A percentile compares a stretch with the other conserved stretches of the same genome.
phyloP scores from a whole-genome alignment of 176 grass and related monocot species.

The Musa acuminata region DNA sequence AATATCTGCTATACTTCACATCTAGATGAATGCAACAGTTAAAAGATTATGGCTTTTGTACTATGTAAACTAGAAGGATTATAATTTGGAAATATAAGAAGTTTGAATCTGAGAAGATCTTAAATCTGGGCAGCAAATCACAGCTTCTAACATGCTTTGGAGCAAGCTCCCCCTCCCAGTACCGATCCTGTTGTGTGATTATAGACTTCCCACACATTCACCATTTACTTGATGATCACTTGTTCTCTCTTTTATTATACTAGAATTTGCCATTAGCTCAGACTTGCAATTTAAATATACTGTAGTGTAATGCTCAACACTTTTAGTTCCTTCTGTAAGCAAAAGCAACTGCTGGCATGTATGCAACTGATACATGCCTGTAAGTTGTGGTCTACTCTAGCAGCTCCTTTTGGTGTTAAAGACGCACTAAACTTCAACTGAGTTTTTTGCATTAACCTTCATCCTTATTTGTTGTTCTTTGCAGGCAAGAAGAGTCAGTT shows the following conservation, averaged over 20 bases:
- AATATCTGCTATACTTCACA: neutral
- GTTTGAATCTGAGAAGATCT: too few relatives aligned
- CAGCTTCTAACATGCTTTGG: neutral
- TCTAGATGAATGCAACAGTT: too few relatives aligned
- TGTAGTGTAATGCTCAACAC: too few relatives aligned
- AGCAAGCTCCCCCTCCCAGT: too few relatives aligned
- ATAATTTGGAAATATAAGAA: too few relatives aligned
- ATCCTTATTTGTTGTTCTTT: neutral
- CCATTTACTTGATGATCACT: neutral
- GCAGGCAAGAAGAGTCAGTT: slow-evolving; percentile 64
- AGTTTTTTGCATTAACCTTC: neutral
- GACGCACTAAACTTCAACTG: neutral
- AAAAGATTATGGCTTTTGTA: too few relatives aligned
- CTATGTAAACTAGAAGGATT: too few relatives aligned
- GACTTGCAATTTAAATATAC: neutral
- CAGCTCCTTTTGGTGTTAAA: neutral
- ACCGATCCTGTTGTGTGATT: too few relatives aligned
- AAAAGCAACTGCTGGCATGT: too few relatives aligned
- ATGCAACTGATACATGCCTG: neutral
- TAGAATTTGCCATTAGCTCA: neutral
- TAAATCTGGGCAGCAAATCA: too few relatives aligned
- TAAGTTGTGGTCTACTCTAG: neutral
- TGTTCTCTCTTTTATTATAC: neutral
- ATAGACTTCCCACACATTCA: neutral
- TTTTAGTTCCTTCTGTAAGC: neutral